Base-by-base conservation (phyloP, 805 yeast genomes). In the Teunomyces gatunensis region DNA sequence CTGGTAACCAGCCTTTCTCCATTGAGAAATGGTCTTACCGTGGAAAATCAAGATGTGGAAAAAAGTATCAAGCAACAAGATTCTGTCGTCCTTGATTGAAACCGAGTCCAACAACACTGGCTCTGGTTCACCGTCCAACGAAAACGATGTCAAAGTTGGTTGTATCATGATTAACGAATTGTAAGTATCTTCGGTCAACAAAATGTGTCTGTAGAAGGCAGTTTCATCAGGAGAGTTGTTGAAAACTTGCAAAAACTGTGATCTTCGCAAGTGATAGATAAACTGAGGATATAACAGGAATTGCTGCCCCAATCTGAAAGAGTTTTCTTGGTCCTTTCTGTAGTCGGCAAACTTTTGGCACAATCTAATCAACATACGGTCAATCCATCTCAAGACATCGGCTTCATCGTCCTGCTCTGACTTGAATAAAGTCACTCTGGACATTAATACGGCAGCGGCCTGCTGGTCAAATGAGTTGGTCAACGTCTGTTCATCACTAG, bases 171-270 rank as follows among this genome's bases (percentile, higher is more conserved):
- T 88, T 64, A 94, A 75, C 13, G 97, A 87, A 71, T 92, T 94
- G 54, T 87, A 85, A 37, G 92, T 87, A 64, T 94, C 97, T 63
- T 94, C 97, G 54, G 92, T 84, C 63, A 87, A 79, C 63, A 94
- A 80, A 13, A 89, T 85, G 67, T 94, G 99, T 66, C 97, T 84
- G 71, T 92, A 89, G 69, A 91, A 94, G 33, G 97, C 96, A 39
- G 98, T 90, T 74, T 94, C 99, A 74, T 94, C 99, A 1, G 99
- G 99, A 5, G 99, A 94, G 69, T 91, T 91, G 71, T 94, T 94
- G 78, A 94, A 94, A 39, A 92, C 96, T 67, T 89, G 96, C 65
- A 94, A 74, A 67, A 94, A 91, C 69, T 92, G 98, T 1, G 97
- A 89, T 67, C 99, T 85, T 73, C 99, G 87, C 70, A 94, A 77